Percentiles rank a stretch among this genome's conserved stretches.
These are phyloP conservation scores for Trichoderma citrinoviride DNA, from an alignment of 2,329 filamentous ascomycete species.

Conservation along the genomic window DNA sequence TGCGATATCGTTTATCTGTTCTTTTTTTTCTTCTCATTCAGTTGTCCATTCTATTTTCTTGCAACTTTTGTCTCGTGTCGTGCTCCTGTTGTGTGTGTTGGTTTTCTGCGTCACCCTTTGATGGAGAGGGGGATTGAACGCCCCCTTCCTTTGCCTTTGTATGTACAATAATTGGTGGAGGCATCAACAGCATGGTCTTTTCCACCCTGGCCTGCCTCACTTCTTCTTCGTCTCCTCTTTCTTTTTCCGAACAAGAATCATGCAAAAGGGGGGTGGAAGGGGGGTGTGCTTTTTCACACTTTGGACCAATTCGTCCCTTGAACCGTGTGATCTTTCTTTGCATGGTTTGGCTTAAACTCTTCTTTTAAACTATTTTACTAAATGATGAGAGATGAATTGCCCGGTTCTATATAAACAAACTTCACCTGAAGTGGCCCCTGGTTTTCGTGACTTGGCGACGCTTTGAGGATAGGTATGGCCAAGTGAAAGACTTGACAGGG, in stretches of 20 bases:
- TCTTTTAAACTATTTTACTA: slow-evolving; percentile 19
- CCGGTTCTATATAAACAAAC: background rate
- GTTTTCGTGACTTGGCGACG: background rate
- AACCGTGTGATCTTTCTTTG: background rate
- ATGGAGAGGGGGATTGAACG: background rate
- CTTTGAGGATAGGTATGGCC: background rate
- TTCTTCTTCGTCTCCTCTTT: background rate
- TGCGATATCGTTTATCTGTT: background rate
- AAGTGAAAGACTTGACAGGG: no score
- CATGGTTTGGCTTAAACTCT: slow-evolving; percentile 21
- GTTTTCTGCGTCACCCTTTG: background rate
- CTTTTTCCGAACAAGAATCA: background rate
- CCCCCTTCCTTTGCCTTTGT: background rate
- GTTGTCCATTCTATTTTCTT: background rate
- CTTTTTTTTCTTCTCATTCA: background rate
- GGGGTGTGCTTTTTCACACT: background rate
- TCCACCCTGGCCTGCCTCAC: background rate
- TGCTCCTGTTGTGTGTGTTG: background rate
- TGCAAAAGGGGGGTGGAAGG: slow-evolving; percentile 2
- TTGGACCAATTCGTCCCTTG: background rate
- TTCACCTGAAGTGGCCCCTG: background rate
- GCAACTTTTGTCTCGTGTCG: background rate
- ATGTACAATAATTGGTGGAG: slow-evolving; percentile 18
- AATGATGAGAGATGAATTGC: slow-evolving; percentile 24
- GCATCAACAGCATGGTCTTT: slow-evolving; percentile 1